phyloP scores from a whole-genome alignment of 2,329 filamentous ascomycete species.

The Ilyonectria mors-panacis region DNA sequence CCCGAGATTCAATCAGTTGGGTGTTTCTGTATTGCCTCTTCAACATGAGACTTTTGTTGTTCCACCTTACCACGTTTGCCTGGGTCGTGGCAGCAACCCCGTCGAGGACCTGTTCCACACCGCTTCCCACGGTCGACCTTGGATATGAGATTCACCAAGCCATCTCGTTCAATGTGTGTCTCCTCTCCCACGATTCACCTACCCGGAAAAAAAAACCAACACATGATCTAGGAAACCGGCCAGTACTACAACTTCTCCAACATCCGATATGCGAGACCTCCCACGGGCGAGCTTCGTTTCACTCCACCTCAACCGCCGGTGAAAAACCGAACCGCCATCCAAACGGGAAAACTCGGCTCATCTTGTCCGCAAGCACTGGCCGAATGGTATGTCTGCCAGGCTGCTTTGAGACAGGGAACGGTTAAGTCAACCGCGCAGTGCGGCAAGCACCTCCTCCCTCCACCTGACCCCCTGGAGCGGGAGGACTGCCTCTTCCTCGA shows the following conservation, averaged over 20 bases:
- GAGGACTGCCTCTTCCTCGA: conserved; percentile 9
- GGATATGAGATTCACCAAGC: conserved; percentile 12
- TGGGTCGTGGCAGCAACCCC: neutral
- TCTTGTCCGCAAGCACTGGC: conserved; percentile 2
- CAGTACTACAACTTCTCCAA: too few relatives aligned
- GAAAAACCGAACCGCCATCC: too few relatives aligned
- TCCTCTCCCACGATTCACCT: too few relatives aligned
- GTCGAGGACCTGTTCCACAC: neutral
- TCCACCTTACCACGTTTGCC: neutral
- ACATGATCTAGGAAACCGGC: too few relatives aligned
- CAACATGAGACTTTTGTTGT: neutral
- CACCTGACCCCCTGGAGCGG: conserved; percentile 3
- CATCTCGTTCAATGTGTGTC: conserved; percentile 9
- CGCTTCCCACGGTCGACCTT: conserved; percentile 11
- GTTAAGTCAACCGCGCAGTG: neutral
- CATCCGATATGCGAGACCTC: too few relatives aligned
- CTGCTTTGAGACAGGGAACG: neutral
- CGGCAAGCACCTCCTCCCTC: conserved; percentile 1
- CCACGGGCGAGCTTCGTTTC: too few relatives aligned
- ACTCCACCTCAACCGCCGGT: too few relatives aligned
- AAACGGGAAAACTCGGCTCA: too few relatives aligned
- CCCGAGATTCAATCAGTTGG: too few relatives aligned
- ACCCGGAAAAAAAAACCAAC: too few relatives aligned
- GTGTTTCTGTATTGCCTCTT: too few relatives aligned
- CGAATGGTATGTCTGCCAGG: conserved; percentile 2